phyloP scores from a whole-genome alignment of 2,329 filamentous ascomycete genomes.

The Pseudopithomyces maydicus region DNA sequence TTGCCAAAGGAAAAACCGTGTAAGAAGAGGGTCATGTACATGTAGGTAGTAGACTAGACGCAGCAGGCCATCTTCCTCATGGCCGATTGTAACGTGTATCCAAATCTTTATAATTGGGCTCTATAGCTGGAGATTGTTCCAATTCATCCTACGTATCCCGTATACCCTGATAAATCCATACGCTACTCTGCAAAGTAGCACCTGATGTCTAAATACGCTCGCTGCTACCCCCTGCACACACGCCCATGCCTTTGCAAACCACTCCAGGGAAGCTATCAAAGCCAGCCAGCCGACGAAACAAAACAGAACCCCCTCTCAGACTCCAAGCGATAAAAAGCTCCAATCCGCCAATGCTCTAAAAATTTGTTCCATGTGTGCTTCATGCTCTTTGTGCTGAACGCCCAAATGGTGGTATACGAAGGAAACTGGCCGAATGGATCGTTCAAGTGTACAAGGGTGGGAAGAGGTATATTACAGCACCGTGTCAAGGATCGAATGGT shows the following conservation, averaged over 20 bases:
- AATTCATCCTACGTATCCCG: constrained; percentile 32
- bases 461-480: neutral
- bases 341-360: constrained; percentile 20
- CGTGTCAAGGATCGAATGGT: neutral
- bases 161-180: constrained; percentile 18
- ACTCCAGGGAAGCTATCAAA: constrained; percentile 25
- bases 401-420: constrained; percentile 9
- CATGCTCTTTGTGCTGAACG: constrained; percentile 17
- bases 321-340: constrained; percentile 11
- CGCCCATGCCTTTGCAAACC: neutral
- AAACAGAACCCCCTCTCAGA: constrained; percentile 3
- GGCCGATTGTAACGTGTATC: no score
- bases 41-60: no score
- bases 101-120: neutral
- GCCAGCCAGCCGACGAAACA: constrained; percentile 14
- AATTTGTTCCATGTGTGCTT: constrained; percentile 20
- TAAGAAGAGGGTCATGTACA: neutral
- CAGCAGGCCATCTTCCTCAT: no score
- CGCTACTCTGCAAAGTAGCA: constrained; percentile 6
- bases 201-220: constrained; percentile 4
- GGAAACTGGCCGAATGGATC: neutral
- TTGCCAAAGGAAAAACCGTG: neutral
- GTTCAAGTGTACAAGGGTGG: constrained; percentile 7
- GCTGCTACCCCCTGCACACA: constrained; percentile 11
- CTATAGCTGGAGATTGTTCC: constrained; percentile 5